These are phyloP conservation scores for Tanacetum coccineum DNA, from an alignment of 129 eudicot species.

Conservation along the genomic window DNA sequence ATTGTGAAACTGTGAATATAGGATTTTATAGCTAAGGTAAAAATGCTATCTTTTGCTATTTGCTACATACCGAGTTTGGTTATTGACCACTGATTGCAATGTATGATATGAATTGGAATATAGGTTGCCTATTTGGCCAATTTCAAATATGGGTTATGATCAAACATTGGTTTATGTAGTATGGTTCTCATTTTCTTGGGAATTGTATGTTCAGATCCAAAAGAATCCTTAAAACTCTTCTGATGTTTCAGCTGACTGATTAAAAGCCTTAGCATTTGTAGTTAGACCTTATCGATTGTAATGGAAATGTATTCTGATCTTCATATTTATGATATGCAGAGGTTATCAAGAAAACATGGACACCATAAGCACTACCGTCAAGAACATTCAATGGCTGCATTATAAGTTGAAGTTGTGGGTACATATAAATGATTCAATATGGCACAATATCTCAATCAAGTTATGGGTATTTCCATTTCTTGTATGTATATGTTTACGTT, in stretches of 20 bases:
- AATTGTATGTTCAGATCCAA: not conserved
- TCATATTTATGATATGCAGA: slow-evolving; percentile 38
- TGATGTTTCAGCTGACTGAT: not conserved
- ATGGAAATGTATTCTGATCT: not conserved
- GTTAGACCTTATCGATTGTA: too few species aligned
- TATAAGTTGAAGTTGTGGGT: slow-evolving; percentile 26
- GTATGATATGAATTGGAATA: not conserved
- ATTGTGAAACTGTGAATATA: too few species aligned
- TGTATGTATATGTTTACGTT: slow-evolving; percentile 51
- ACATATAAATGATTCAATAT: slow-evolving; percentile 26
- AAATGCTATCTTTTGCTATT: too few species aligned
- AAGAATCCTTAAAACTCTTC: not conserved
- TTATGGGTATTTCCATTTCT: slow-evolving; percentile 38
- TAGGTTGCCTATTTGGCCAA: not conserved
- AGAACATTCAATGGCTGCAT: slow-evolving; percentile 28
- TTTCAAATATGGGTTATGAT: not conserved
- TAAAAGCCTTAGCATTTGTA: too few species aligned
- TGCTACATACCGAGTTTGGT: not conserved
- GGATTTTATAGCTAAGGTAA: too few species aligned
- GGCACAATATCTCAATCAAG: slow-evolving; percentile 44
- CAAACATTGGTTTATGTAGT: not conserved
- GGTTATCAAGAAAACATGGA: slow-evolving; percentile 33
- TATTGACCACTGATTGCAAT: not conserved
- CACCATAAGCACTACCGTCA: slow-evolving; percentile 27
- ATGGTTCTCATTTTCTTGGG: slow-evolving; percentile 1